These are phyloP conservation scores for Tuber microsphaerosporum DNA, from an alignment of 495 filamentous ascomycete species.

Conservation along the genomic window DNA sequence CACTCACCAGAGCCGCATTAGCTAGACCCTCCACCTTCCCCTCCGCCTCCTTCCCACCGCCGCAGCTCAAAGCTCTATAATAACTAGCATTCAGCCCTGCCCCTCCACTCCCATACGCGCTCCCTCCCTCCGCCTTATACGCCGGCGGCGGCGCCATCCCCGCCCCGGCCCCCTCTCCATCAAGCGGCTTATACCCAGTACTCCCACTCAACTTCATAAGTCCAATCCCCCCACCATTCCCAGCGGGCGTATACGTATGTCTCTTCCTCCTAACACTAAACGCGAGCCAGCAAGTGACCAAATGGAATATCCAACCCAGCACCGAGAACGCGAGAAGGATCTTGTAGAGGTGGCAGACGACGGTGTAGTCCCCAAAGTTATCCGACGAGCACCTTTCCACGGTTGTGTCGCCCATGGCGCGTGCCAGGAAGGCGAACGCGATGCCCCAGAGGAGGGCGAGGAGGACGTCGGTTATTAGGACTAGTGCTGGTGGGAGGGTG, in stretches of 20 bases:
- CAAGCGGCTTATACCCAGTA: background rate
- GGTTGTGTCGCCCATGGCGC: constrained; percentile 37
- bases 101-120: background rate
- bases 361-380: constrained; percentile 35
- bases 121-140: background rate
- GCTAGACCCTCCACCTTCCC: no score
- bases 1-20: no score
- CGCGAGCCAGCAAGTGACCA: background rate
- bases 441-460: constrained; percentile 29
- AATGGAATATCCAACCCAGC: constrained; percentile 17
- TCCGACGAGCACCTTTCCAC: constrained; percentile 16
- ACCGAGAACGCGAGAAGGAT: constrained; percentile 28
- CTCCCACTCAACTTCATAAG: background rate
- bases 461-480: constrained; percentile 30
- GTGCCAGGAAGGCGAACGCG: constrained; percentile 23
- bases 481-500: constrained; percentile 11
- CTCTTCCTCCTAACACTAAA: background rate
- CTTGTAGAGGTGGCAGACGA: constrained; percentile 40
- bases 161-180: background rate
- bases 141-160: background rate
- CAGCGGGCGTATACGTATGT: background rate
- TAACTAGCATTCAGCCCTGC: background rate
- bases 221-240: background rate
- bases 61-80: background rate
- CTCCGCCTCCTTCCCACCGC: background rate